A percentile compares a stretch with the other conserved stretches of the same genome.
Evolutionary conservation across 441 rosid genomes (phyloP).

Genomic region (Erodium chrysanthum): DNA sequence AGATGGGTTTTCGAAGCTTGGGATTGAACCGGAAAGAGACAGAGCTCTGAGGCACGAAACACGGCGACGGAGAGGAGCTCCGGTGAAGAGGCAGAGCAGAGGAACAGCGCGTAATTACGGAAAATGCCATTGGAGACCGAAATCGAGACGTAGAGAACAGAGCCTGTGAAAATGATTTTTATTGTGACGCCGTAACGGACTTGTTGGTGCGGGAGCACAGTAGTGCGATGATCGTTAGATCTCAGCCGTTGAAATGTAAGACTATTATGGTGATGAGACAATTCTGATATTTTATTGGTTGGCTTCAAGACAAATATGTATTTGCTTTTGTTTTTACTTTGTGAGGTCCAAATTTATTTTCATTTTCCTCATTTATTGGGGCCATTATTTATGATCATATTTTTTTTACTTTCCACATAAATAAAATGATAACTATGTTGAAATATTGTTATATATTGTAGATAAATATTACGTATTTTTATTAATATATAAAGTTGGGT

Average conservation of each 20-base stretch:
- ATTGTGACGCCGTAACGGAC: not conserved
- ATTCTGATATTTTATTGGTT: not conserved
- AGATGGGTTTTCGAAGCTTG: conserved; percentile 32
- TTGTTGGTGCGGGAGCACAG: not conserved
- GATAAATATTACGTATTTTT: too few relatives aligned
- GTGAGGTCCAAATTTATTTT: conserved; percentile 8
- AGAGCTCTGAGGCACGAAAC: conserved; percentile 18
- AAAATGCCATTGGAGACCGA: conserved; percentile 39
- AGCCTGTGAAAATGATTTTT: not conserved
- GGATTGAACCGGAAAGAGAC: conserved; percentile 37
- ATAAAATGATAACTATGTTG: too few relatives aligned
- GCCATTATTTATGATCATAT: too few relatives aligned
- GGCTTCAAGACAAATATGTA: not conserved
- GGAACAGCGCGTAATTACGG: conserved; percentile 33
- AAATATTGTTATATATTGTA: too few relatives aligned
- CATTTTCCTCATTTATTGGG: not conserved
- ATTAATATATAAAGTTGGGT: too few relatives aligned
- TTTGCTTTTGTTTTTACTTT: not conserved
- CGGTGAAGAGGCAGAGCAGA: conserved; percentile 29
- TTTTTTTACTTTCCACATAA: too few relatives aligned
- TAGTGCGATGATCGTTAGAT: conserved; percentile 3
- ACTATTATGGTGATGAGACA: not conserved
- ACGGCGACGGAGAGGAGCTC: conserved; percentile 11
- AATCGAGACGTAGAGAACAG: not conserved
- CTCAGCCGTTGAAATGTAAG: conserved; percentile 13